phyloP scores from a whole-genome alignment of 148 eudicot species.

The Tetragonia tetragonoides region DNA sequence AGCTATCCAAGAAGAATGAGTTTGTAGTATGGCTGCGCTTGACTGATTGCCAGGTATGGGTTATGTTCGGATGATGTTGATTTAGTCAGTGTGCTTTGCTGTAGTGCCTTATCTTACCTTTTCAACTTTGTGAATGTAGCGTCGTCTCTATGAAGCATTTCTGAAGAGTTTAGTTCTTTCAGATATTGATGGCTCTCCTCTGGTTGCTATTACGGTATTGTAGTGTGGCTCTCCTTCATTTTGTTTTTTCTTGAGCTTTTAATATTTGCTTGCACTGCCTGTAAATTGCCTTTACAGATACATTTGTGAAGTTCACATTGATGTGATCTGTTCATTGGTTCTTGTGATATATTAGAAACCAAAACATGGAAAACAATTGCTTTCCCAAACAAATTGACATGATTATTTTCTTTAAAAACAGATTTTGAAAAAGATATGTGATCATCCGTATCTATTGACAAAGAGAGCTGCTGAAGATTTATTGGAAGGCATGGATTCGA shows the following conservation, averaged over 20 bases:
- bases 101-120: not conserved
- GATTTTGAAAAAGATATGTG: constrained; percentile 97
- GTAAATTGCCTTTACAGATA: too few relatives aligned
- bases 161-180: constrained; percentile 89
- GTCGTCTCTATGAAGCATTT: constrained; percentile 90
- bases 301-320: not conserved
- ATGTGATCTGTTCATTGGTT: not conserved
- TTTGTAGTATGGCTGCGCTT: constrained; percentile 83
- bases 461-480: constrained; percentile 98
- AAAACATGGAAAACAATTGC: too few relatives aligned
- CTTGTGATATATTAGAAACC: not conserved
- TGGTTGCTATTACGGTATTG: constrained; percentile 94
- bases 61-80: constrained; percentile 10
- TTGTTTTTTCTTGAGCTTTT: not conserved
- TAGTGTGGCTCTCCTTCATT: not conserved
- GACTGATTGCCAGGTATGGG: constrained; percentile 74
- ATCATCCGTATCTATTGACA: constrained; percentile 90
- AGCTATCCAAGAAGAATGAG: constrained; percentile 87
- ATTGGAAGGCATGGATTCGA: constrained; percentile 91
- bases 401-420: constrained; percentile 22
- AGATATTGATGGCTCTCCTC: constrained; percentile 96
- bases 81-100: too few relatives aligned
- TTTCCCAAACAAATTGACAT: not conserved
- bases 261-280: too few relatives aligned
- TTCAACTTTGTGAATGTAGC: constrained; percentile 40